These are phyloP conservation scores for Hsuehochloa calcarea DNA, from an alignment of 176 grass and related monocot species.

Conservation along the genomic window DNA sequence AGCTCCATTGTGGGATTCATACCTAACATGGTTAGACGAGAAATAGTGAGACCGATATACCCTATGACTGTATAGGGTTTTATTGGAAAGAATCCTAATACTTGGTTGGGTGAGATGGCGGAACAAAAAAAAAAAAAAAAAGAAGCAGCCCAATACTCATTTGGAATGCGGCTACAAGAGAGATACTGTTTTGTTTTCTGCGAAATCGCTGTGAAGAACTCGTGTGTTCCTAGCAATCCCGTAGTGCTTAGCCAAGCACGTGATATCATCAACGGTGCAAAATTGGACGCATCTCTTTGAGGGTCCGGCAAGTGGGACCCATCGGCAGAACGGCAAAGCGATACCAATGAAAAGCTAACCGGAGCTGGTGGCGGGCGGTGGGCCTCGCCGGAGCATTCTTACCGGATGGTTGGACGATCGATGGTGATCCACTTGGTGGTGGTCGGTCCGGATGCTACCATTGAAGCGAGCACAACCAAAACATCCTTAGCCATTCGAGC, in stretches of 20 bases:
- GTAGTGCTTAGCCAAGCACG: background rate
- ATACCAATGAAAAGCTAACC: background rate
- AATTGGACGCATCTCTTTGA: background rate
- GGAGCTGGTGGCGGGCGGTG: background rate
- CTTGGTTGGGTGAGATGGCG: background rate
- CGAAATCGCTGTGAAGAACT: no score
- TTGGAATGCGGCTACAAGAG: no score
- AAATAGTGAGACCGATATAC: background rate
- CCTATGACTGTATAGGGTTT: background rate
- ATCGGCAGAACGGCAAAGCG: no score
- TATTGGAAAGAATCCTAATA: background rate
- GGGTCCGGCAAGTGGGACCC: background rate
- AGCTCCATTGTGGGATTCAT: background rate
- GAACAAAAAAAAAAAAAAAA: no score
- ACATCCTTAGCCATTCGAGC: no score
- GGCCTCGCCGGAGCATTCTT: background rate
- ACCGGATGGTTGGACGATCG: background rate
- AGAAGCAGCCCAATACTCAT: no score
- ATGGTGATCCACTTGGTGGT: background rate
- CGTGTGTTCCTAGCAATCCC: no score
- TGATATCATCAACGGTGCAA: background rate
- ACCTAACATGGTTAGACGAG: background rate
- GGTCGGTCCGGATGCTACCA: no score
- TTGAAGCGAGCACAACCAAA: no score
- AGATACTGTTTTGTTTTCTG: no score